These are phyloP conservation scores for Malassezia equina DNA, from an alignment of 1,284 basidiomycete genomes.

Conservation along the genomic window DNA sequence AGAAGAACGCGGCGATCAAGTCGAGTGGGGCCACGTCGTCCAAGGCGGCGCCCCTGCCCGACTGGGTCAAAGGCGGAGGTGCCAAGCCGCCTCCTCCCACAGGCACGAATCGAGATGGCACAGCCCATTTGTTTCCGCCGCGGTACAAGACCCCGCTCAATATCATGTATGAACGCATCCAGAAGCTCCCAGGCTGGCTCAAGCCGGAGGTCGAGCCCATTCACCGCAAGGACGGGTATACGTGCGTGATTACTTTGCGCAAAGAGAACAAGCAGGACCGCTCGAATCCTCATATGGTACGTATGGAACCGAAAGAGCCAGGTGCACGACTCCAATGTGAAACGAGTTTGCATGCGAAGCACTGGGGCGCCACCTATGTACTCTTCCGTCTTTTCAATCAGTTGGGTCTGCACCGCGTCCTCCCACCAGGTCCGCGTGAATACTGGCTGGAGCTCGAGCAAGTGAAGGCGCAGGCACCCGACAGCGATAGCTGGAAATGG, in stretches of 20 bases:
- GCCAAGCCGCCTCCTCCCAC: conserved; percentile 21
- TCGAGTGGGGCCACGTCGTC: conserved; percentile 42
- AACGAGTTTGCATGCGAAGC: conserved; percentile 36
- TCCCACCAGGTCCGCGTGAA: conserved; percentile 44
- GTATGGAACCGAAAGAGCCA: conserved; percentile 41
- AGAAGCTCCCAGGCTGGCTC: conserved; percentile 42
- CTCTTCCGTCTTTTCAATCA: conserved; percentile 44
- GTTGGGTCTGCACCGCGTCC: conserved; percentile 33
- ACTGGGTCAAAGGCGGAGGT: conserved; percentile 44
- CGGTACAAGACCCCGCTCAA: conserved; percentile 47
- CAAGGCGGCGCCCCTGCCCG: conserved; percentile 43
- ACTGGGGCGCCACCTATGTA: conserved; percentile 48
- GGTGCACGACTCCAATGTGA: conserved; percentile 29
- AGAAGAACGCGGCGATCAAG: conserved; percentile 43
- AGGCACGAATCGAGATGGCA: conserved; percentile 10
- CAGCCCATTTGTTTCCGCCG: conserved; percentile 37
- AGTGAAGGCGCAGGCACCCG: conserved; percentile 33
- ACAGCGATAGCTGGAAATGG: conserved; percentile 40
- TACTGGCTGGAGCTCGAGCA: conserved; percentile 44
- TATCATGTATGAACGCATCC: conserved; percentile 43
- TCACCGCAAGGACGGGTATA: conserved; percentile 28
- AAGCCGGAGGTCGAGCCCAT: conserved; percentile 39
- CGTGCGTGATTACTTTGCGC: conserved; percentile 37
- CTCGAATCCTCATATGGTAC: conserved; percentile 31
- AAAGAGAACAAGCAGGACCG: conserved; percentile 45